These are phyloP conservation scores for Solanum hybrid DNA, from an alignment of 305 asterid genomes.

Conservation along the genomic window DNA sequence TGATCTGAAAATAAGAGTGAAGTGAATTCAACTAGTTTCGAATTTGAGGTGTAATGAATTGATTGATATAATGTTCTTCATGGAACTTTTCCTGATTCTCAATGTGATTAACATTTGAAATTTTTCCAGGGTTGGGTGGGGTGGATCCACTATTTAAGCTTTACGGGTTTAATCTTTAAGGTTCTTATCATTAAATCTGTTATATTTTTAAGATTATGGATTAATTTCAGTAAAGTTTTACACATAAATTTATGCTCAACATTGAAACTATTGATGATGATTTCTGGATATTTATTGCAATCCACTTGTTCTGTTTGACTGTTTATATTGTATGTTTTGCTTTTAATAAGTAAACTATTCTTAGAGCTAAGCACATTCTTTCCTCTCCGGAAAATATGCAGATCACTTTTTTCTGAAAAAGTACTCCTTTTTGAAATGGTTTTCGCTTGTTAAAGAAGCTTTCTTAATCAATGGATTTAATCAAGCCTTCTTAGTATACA, in stretches of 20 bases:
- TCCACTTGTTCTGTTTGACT: neutral
- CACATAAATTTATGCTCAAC: neutral
- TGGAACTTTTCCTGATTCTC: neutral
- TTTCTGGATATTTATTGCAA: neutral
- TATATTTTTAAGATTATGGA: neutral
- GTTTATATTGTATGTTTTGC: neutral
- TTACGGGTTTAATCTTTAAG: neutral
- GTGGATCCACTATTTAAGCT: neutral
- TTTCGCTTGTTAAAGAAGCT: neutral
- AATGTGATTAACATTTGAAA: neutral
- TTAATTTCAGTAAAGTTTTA: neutral
- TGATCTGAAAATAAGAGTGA: neutral
- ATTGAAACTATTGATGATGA: neutral
- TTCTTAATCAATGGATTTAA: neutral
- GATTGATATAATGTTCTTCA: neutral
- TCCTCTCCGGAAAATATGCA: conserved; percentile 7
- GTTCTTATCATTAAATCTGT: neutral
- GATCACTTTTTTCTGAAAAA: neutral
- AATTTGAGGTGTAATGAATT: neutral
- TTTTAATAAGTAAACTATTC: conserved; percentile 1
- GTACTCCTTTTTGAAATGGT: neutral
- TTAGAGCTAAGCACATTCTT: conserved; percentile 9
- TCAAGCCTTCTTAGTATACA: neutral
- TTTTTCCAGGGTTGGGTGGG: neutral
- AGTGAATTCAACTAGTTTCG: neutral